Base-by-base conservation (phyloP, 2,329 filamentous ascomycete genomes). In the Aspergillus calidoustus region DNA sequence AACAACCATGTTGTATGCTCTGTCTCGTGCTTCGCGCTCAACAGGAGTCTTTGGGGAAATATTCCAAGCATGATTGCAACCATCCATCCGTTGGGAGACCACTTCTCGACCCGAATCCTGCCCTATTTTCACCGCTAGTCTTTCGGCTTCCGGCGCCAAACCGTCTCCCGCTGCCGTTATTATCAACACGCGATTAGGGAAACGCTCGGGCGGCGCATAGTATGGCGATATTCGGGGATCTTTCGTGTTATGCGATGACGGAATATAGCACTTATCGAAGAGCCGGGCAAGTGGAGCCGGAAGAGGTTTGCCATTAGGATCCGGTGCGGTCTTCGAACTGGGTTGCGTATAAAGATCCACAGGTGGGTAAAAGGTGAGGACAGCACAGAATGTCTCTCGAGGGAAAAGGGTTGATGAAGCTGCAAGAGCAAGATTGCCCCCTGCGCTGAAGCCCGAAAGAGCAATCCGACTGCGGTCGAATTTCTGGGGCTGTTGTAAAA, bases 361-460 rank as follows among this genome's bases (percentile, higher is more conserved):
- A 5, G 65, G 59, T 2, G 74, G 73, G 51, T 77, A 77, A 57
- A 79, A 72, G 1, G 74, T 71, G 28, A 79, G 44, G 17, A 79
- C 48, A 4, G 66, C 69, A 54, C 59, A 65, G 63, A 76, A 77
- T 4, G 70, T 76, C 53, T 70, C 69, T 47, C 61, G 65, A 7
- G 71, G 70, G 54, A 74, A 79, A 22, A 66, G 60, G 38, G 38
- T 68, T 54, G 70, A 70, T 1, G 73, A 67, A 2, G 73, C 71
- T 1, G 71, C 72, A 5, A 81, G 68, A 1, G 75, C 74, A 13
- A 81, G 72, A 53, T 77, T 81, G 0, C 62, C 79, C 17, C 80
- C 79, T 1, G 80, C 78, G 57, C 79, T 81, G 69, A 81, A 82
- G 4, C 79, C 80, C 7, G 72, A 77, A 9, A 80, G 59, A 2